phyloP scores from a whole-genome alignment of 139 green algal species.

The Chlorella ohadii region DNA sequence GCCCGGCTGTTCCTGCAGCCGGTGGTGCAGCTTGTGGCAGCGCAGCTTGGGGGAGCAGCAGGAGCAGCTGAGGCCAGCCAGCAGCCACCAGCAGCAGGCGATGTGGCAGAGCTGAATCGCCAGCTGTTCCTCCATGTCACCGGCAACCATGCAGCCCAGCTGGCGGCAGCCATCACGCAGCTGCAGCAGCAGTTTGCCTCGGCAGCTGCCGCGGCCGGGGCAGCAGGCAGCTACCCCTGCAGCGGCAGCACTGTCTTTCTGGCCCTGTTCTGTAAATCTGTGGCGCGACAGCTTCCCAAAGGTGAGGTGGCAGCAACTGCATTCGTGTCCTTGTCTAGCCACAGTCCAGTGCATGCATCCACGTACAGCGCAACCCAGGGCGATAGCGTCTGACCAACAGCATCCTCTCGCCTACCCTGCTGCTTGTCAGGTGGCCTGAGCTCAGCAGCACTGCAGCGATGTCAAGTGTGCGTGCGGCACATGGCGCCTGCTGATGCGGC shows the following conservation, averaged over 20 bases:
- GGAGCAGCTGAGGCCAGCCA: background rate
- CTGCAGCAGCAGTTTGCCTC: slow-evolving; percentile 6
- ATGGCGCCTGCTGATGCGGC: background rate
- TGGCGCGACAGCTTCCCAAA: background rate
- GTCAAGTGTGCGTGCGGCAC: background rate
- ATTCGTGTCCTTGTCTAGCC: too few species aligned
- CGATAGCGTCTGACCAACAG: too few species aligned
- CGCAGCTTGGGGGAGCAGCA: too few species aligned
- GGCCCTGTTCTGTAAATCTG: background rate
- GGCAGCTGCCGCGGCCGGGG: background rate
- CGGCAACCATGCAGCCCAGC: background rate
- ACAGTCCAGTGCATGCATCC: too few species aligned
- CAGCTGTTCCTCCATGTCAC: background rate
- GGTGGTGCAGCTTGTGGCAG: slow-evolving; percentile 11
- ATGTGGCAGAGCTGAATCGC: background rate
- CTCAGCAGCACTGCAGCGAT: background rate
- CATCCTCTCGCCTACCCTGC: background rate
- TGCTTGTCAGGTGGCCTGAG: background rate
- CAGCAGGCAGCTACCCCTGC: slow-evolving; percentile 1
- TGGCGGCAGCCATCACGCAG: background rate
- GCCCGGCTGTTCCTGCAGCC: slow-evolving; percentile 25
- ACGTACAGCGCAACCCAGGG: too few species aligned
- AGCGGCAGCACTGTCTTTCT: slow-evolving; percentile 13
- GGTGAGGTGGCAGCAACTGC: too few species aligned
- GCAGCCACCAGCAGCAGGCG: background rate